Conservation (phyloP, 371 early-diverging fungal species). For the Mortierella sp. region DNA sequence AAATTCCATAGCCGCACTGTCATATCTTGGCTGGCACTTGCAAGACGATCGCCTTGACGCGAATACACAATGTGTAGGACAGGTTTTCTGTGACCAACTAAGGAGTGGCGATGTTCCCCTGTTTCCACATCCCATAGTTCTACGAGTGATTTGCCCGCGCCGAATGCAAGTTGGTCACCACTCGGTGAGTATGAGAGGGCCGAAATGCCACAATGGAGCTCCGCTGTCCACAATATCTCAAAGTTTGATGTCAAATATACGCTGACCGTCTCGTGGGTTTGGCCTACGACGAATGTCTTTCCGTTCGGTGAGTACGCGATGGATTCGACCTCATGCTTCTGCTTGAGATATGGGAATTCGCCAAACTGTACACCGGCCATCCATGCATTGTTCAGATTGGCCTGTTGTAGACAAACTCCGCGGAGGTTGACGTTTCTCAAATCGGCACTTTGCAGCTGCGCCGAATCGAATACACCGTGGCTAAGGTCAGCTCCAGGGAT, state of each 20-base stretch:
- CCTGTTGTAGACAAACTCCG: constrained; percentile 2
- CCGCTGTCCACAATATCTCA: neutral
- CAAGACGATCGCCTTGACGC: neutral
- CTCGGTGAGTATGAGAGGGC: constrained; percentile 1
- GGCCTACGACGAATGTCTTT: neutral
- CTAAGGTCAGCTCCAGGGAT: constrained; percentile 1
- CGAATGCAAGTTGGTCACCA: neutral
- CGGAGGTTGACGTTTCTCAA: neutral
- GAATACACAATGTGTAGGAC: neutral
- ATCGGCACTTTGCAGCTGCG: constrained; percentile 7
- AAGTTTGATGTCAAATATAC: neutral
- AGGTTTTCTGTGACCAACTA: neutral
- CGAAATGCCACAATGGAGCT: neutral
- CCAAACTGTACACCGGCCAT: constrained; percentile 5
- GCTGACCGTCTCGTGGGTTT: neutral
- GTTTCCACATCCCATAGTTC: neutral
- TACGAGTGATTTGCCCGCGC: neutral
- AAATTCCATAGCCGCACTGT: constrained; percentile 1
- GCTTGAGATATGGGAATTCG: neutral
- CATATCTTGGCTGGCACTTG: neutral
- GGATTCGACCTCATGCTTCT: neutral
- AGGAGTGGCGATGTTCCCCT: neutral
- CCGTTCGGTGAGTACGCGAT: constrained; percentile 10
- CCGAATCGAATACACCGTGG: constrained; percentile 11
- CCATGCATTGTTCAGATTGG: constrained; percentile 1